Conservation (phyloP, 768 basidiomycete genomes). For the Leccinum fibrillosum region DNA sequence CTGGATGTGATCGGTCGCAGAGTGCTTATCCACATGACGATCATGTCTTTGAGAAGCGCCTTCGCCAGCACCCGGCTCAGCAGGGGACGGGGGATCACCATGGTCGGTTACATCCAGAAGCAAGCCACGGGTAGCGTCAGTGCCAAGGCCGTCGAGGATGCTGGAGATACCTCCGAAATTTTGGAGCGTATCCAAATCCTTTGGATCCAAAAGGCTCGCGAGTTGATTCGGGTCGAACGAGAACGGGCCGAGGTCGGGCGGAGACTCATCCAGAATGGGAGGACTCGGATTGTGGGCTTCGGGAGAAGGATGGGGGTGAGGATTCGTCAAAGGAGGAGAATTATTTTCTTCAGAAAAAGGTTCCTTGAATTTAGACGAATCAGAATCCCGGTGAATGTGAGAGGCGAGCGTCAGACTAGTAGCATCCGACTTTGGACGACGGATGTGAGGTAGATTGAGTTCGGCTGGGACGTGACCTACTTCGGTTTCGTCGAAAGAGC, state of each 20-base stretch:
- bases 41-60: conserved; percentile 35
- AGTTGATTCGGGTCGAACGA: conserved; percentile 67
- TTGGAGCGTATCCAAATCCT: conserved; percentile 63
- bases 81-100: conserved; percentile 6
- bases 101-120: background rate
- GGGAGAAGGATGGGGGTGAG: conserved; percentile 22
- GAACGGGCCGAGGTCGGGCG: conserved; percentile 68
- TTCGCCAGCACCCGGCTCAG: conserved; percentile 26
- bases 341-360: conserved; percentile 5
- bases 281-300: conserved; percentile 17
- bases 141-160: conserved; percentile 72
- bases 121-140: conserved; percentile 51
- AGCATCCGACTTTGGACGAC: conserved; percentile 35
- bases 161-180: conserved; percentile 68
- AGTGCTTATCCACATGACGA: conserved; percentile 2
- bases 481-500: conserved; percentile 44
- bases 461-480: conserved; percentile 39
- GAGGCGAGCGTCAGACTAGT: conserved; percentile 35
- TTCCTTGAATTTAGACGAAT: conserved; percentile 25
- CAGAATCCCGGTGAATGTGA: conserved; percentile 38
- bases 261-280: conserved; percentile 37
- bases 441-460: conserved; percentile 27
- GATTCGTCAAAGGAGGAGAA: conserved; percentile 17
- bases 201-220: conserved; percentile 88
- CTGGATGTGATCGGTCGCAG: conserved; percentile 5